Evolutionary conservation across 768 basidiomycete genomes (phyloP).

Genomic region (Tricholoma matsutake): DNA sequence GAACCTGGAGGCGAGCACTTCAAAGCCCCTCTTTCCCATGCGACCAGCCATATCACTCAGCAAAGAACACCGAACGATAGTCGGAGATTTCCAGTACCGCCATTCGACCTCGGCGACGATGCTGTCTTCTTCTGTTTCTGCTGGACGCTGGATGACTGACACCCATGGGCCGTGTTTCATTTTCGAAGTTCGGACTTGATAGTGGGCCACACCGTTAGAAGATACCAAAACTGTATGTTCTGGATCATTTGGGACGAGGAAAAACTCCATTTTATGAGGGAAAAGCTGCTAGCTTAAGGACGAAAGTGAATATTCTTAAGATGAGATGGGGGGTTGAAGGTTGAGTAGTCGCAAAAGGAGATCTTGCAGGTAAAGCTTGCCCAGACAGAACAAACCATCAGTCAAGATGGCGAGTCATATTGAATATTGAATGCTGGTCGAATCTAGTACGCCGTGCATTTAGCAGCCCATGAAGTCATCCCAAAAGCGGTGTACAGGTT

Average conservation of each 20-base stretch:
- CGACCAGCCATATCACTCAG: slow-evolving; percentile 29
- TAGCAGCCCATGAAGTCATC: too few species aligned
- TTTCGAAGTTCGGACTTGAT: slow-evolving; percentile 42
- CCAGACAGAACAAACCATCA: background rate
- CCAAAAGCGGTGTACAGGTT: background rate
- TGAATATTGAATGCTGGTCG: too few species aligned
- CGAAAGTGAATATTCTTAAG: background rate
- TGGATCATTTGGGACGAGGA: slow-evolving; percentile 50
- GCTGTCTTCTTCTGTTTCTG: slow-evolving; percentile 33
- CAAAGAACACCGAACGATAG: slow-evolving; percentile 38
- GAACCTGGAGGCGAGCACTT: slow-evolving; percentile 35
- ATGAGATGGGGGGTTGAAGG: background rate
- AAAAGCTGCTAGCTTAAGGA: background rate
- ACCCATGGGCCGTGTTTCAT: slow-evolving; percentile 28
- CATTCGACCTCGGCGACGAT: slow-evolving; percentile 51
- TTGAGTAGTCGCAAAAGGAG: background rate
- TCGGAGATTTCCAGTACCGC: slow-evolving; percentile 39
- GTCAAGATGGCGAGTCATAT: background rate
- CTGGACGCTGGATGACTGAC: slow-evolving; percentile 41
- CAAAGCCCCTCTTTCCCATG: slow-evolving; percentile 25
- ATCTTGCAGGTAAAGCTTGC: background rate
- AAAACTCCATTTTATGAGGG: slow-evolving; percentile 44
- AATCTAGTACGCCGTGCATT: too few species aligned
- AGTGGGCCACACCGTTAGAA: slow-evolving; percentile 47
- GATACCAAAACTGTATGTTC: slow-evolving; percentile 48